Base-by-base conservation (phyloP, 257 asterid genomes). In the Sherardia arvensis region DNA sequence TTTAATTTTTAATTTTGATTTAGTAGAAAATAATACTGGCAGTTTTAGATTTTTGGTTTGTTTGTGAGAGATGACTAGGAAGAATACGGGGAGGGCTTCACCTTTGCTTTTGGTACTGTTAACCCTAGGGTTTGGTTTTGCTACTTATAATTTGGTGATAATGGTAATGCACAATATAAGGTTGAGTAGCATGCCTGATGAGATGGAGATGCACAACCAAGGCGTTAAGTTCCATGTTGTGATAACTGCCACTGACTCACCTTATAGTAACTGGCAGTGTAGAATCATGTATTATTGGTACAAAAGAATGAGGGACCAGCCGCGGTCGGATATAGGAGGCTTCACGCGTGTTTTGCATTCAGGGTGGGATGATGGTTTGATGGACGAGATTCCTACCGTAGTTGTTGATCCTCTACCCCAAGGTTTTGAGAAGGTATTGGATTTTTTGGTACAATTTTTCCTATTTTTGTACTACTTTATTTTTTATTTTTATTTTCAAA, bases 241-340 rank as follows among this genome's bases (percentile, higher is more conserved):
- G 9, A 62, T 92, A 69, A 92, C 99, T 2, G 97, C 97, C 17
- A 89, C 97, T 0, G 94, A 87, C 70, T 91, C 95, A 1, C 80
- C 91, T 60, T 92, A 92, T 67, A 87, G 96, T 70, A 85, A 82
- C 77, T 92, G 99, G 99, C 99, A 92, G 65, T 87, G 95, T 73
- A 82, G 99, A 67, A 69, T 92, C 73, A 89, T 89, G 99, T 92
- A 87, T 63, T 92, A 89, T 77, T 92, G 99, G 99, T 92, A 89
- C 74, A 85, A 85, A 85, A 85, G 76, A 74, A 79, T 85, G 87
- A 89, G 63, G 62, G 90, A 85, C 59, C 20, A 70, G 75, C 82
- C 83, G 33, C 91, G 94, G 77, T 89, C 99, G 11, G 99, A 84
- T 66, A 92, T 92, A 97, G 97, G 99, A 27, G 97, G 94, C 32